These are phyloP conservation scores for Jatropha multifida DNA, from an alignment of 441 rosid species.

Conservation along the genomic window DNA sequence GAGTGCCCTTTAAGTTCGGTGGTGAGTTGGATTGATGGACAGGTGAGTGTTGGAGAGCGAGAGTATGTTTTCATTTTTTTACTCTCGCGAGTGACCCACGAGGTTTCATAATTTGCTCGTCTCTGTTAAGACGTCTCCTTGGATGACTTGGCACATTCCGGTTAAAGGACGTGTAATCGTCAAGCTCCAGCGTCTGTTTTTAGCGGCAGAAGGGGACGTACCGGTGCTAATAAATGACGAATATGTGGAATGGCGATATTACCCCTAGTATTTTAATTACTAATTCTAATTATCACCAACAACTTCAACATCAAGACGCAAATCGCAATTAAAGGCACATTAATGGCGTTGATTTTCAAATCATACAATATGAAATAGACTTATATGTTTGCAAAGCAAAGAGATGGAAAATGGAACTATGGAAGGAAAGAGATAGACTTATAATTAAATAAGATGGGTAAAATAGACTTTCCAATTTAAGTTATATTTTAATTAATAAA, in stretches of 20 bases:
- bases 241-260: not conserved
- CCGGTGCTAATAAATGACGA: too few species aligned
- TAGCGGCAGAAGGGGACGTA: not conserved
- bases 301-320: not conserved
- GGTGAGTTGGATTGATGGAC: conserved; percentile 8
- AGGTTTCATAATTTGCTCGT: not conserved
- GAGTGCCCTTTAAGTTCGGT: not conserved
- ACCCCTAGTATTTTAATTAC: not conserved
- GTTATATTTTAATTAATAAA: too few species aligned
- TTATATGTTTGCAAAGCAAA: too few species aligned
- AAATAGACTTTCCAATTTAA: too few species aligned
- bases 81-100: not conserved
- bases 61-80: not conserved
- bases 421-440: too few species aligned
- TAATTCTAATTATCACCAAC: not conserved
- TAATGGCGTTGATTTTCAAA: too few species aligned
- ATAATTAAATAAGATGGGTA: too few species aligned
- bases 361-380: too few species aligned
- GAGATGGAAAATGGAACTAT: too few species aligned
- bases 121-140: not conserved
- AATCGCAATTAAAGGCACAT: too few species aligned
- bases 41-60: not conserved
- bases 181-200: conserved; percentile 12
- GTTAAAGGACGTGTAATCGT: conserved; percentile 9
- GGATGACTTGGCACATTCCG: not conserved